Conservation (phyloP, 768 basidiomycete species). For the Hypholoma fasciculare region DNA sequence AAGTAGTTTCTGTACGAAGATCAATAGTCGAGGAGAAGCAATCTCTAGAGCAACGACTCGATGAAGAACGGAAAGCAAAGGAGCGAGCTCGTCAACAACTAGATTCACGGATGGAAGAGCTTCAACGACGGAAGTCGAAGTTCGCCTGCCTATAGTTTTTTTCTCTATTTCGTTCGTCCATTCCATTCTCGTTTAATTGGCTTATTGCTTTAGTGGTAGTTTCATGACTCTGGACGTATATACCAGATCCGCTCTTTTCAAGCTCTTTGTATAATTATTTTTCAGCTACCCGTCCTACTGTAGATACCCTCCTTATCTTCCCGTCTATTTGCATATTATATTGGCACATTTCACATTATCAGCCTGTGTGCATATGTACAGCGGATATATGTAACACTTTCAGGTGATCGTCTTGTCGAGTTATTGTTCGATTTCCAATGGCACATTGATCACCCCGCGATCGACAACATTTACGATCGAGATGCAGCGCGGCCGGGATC, state of each 20-base stretch:
- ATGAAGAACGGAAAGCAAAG: slow-evolving; percentile 87
- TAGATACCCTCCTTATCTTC: slow-evolving; percentile 45
- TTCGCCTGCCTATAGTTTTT: slow-evolving; percentile 78
- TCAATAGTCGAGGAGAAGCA: slow-evolving; percentile 90
- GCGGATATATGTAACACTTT: slow-evolving; percentile 11
- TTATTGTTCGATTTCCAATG: not conserved
- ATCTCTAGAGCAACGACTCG: slow-evolving; percentile 76
- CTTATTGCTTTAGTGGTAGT: slow-evolving; percentile 21
- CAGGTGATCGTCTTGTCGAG: not conserved
- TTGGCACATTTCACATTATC: slow-evolving; percentile 20
- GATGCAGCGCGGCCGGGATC: not conserved
- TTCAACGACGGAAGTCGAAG: slow-evolving; percentile 85
- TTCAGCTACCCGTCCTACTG: slow-evolving; percentile 33
- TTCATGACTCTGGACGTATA: slow-evolving; percentile 28
- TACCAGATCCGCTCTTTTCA: slow-evolving; percentile 39
- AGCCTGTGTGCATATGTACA: slow-evolving; percentile 1
- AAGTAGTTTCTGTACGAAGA: slow-evolving; percentile 72
- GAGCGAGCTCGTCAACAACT: slow-evolving; percentile 87
- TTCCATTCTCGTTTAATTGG: slow-evolving; percentile 16
- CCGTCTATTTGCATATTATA: slow-evolving; percentile 28
- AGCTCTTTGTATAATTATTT: slow-evolving; percentile 38
- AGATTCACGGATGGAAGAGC: slow-evolving; percentile 85
- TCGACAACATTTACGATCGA: not conserved
- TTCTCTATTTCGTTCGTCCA: slow-evolving; percentile 10
- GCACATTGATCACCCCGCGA: not conserved